Evolutionary conservation across 2,329 filamentous ascomycete species (phyloP).

Genomic region (Podosphaera leucotricha): DNA sequence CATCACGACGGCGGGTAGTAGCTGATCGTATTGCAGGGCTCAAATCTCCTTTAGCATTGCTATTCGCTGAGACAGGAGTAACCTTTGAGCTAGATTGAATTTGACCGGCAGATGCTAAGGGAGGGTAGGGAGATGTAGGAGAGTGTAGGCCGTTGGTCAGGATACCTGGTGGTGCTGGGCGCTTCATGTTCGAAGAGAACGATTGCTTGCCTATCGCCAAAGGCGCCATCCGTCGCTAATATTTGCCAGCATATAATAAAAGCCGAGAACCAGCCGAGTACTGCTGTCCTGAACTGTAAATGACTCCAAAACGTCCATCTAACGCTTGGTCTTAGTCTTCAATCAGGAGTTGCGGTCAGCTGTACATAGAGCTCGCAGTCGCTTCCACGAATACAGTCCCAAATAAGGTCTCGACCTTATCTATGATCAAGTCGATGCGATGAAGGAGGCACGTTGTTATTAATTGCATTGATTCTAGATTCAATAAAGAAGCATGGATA

Average conservation of each 20-base stretch:
- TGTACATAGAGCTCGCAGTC: no score
- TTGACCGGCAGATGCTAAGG: slow-evolving; percentile 28
- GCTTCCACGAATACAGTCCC: no score
- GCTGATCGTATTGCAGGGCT: slow-evolving; percentile 23
- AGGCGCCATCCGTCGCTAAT: slow-evolving; percentile 11
- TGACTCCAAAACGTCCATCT: slow-evolving; percentile 1
- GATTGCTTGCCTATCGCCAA: slow-evolving; percentile 11
- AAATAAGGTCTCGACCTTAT: no score
- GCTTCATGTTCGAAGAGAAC: slow-evolving; percentile 34
- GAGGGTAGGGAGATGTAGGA: slow-evolving; percentile 27
- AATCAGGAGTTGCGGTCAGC: no score
- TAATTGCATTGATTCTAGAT: no score
- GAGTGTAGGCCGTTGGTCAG: slow-evolving; percentile 19
- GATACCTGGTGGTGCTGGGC: slow-evolving; percentile 38
- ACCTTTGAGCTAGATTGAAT: slow-evolving; percentile 28
- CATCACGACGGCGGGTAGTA: slow-evolving; percentile 38
- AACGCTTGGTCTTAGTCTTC: not conserved
- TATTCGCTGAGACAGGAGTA: slow-evolving; percentile 23
- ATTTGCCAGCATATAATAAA: slow-evolving; percentile 1
- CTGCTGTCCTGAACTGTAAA: slow-evolving; percentile 9
- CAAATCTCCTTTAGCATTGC: slow-evolving; percentile 18
- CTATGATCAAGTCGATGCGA: no score
- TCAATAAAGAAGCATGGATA: no score
- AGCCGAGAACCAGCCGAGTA: slow-evolving; percentile 2
- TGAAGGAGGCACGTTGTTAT: no score